Evolutionary conservation across 2,329 filamentous ascomycete species (phyloP), one percentile per base, ranked within the genome.

Genomic region (Pseudogymnoascus sp.): DNA sequence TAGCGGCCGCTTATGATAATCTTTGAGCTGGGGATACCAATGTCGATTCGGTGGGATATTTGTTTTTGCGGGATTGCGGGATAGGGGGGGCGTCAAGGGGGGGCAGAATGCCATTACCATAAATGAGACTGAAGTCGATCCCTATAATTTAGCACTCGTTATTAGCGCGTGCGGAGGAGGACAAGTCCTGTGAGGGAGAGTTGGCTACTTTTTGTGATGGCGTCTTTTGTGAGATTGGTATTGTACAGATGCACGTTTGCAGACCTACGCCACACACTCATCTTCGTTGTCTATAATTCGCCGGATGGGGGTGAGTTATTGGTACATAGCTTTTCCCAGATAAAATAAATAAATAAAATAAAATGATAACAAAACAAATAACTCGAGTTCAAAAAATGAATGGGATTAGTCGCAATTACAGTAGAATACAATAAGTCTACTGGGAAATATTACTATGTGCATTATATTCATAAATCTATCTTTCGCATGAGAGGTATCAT

Each of bases 1-100:
- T 74, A 5, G 72, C 72, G 5, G 71, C 67, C 11, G 69, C 64
- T 57, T 73, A 71, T 65, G 71, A 74, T 66, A 62, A 66, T 65
- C 71, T 64, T 67, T 62, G 26, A 62, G 38, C n/a, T 44, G n/a
- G 11, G 26, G 60, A 61, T 53, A 53, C 23, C 26, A 53, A 53
- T 53, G 26, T 28, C 15, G 36, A 31, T 53, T 53, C 47, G 47
- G 31, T 53, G 47, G 9, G 23, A 53, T 26, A 26, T 53, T 53
- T 53, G 26, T 31, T 53, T 53, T 31, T 31, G 47, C 47, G 47
- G 47, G 47, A 33, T 2, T 33, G 31, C 31, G 31, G 9, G 9
- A 33, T 53, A 53, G 26, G 47, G 42, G 19, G 15, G 47, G 47
- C 47, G 47, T 53, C 23, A 19, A 5, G 42, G 26, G 26, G 26